phyloP scores from a whole-genome alignment of 257 asterid genomes.

The Datura wrightii region DNA sequence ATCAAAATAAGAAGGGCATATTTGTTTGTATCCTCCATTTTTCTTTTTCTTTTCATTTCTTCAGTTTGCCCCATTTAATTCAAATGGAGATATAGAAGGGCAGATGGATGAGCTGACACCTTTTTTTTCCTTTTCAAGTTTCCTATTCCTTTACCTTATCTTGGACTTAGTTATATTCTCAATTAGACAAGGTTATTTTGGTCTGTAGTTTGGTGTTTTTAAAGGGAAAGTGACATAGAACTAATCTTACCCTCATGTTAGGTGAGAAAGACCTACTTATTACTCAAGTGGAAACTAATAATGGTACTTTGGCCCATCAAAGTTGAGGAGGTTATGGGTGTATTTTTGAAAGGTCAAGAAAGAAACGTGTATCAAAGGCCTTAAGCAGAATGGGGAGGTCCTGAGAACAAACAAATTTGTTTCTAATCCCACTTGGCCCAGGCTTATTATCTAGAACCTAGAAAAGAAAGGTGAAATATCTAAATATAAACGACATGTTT shows the following conservation, averaged over 20 bases:
- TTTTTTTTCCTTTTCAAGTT: not conserved
- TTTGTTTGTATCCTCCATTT: slow-evolving; percentile 13
- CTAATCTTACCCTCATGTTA: not conserved
- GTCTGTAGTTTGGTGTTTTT: not conserved
- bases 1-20: not conserved
- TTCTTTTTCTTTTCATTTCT: not conserved
- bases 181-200: not conserved
- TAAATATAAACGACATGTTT: not conserved
- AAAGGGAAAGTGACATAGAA: not conserved
- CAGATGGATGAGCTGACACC: not conserved
- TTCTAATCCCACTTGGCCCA: not conserved
- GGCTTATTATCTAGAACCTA: not conserved
- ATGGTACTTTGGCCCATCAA: not conserved
- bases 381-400: not conserved
- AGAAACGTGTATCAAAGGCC: slow-evolving; percentile 17
- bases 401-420: slow-evolving; percentile 6
- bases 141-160: not conserved
- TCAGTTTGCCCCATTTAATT: not conserved
- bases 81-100: not conserved
- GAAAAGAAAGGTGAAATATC: not conserved
- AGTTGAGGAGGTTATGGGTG: not conserved
- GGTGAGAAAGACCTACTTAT: not conserved
- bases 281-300: not conserved
- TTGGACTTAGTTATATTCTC: not conserved
- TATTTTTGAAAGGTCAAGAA: not conserved